These are phyloP conservation scores for Paramarasmius palmivorus DNA, from an alignment of 1,284 basidiomycete species.

Conservation along the genomic window DNA sequence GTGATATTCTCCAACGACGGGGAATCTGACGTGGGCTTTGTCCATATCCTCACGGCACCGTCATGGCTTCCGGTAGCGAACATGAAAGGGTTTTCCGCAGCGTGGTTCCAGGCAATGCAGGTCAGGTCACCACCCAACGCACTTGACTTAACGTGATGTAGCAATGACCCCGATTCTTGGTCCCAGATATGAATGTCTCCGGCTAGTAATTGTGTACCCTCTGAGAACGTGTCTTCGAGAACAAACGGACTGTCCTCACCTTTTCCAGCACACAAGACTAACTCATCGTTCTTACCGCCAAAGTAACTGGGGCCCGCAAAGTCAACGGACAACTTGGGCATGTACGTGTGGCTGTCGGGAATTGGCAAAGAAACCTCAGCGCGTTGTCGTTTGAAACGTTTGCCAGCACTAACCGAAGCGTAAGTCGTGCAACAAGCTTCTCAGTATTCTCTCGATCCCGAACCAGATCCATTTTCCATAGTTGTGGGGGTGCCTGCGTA, in stretches of 20 bases:
- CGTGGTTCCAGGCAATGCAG: slow-evolving; percentile 76
- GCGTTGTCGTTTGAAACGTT: neutral
- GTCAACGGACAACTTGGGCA: slow-evolving; percentile 67
- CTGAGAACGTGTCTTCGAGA: neutral
- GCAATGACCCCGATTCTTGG: slow-evolving; percentile 64
- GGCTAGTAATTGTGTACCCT: slow-evolving; percentile 37
- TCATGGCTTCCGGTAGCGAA: slow-evolving; percentile 79
- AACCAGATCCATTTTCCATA: slow-evolving; percentile 73
- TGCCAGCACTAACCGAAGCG: slow-evolving; percentile 10
- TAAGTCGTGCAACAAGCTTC: slow-evolving; percentile 9
- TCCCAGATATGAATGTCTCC: slow-evolving; percentile 87
- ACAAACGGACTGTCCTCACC: slow-evolving; percentile 33
- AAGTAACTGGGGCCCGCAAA: slow-evolving; percentile 81
- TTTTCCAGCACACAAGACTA: slow-evolving; percentile 77
- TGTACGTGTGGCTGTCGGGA: slow-evolving; percentile 61
- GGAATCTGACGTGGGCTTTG: slow-evolving; percentile 28
- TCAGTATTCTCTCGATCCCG: slow-evolving; percentile 44
- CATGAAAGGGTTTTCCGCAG: slow-evolving; percentile 69
- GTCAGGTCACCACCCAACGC: slow-evolving; percentile 66
- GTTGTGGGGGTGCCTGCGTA: slow-evolving; percentile 69
- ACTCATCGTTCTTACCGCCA: slow-evolving; percentile 73
- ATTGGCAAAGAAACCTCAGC: neutral
- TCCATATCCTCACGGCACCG: slow-evolving; percentile 72
- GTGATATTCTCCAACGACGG: slow-evolving; percentile 1
- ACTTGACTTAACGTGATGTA: slow-evolving; percentile 66